Evolutionary conservation across 78 protist genomes (phyloP), one percentile per base, ranked within the genome.

Genomic region (Chrysochromulina parva): DNA sequence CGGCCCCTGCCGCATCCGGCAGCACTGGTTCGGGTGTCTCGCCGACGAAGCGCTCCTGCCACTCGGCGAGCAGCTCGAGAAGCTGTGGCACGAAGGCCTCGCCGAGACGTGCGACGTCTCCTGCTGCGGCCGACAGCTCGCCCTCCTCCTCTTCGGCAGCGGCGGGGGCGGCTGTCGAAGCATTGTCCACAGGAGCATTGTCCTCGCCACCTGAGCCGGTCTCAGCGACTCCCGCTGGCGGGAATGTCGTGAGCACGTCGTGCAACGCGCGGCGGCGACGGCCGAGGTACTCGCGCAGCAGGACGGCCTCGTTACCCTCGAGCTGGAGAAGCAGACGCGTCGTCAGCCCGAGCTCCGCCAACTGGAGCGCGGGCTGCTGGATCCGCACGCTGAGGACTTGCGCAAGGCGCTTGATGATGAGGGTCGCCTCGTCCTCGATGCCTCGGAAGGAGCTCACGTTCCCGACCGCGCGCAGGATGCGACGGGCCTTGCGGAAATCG

Each of bases 361-460:
- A 11, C 14, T 48, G 26, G 5, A 11, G 59, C 57, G 1, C 5
- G 16, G 7, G 38, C 47, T 71, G 50, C 54, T 9, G 38, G 48
- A 62, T 5, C 59, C 6, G 5, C 69, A 58, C 38, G 76, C 4
- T 7, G 80, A 88, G 67, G 54, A 0, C 13, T 11, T 1, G 13
- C 53, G 6, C 9, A 50, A 88, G 91, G 53, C 19, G 47, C 66
- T 4, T 54, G 48, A 88, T 73, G 58, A 88, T 67, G 66, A 10
- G 1, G 14, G 4, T 57, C 24, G 48, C 26, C 55, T 93, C 96
- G 52, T n/a, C 26, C 66, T 2, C 69, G 65, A 94, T 94, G 53
- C 90, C 81, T 22, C 54, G 48, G 95, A 97, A 97, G 47, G 97
- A 85, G 26, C 97, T 97, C 28, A 96, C 65, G 55, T 96, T 95